Evolutionary conservation across 1,139 yeast genomes (phyloP), one percentile per base, ranked within the genome.

Genomic region (Zygosaccharomyces sapae): DNA sequence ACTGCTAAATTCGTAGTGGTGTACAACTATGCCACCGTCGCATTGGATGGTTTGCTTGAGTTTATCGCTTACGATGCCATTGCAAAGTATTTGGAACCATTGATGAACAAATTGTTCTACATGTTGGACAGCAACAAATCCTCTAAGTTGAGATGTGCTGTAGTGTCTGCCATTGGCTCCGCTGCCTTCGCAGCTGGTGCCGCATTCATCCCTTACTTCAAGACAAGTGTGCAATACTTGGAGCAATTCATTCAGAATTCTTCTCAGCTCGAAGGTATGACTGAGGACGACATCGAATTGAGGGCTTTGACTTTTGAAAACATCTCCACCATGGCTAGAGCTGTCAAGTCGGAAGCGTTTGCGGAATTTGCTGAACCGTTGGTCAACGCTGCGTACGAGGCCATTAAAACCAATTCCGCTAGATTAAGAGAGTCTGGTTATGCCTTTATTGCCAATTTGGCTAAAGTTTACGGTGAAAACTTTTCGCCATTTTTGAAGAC

Each of bases 131-230:
- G 75, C 38, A 76, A 79, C 57, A 76, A 80, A 50, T 70, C 73
- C 43, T 74, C 88, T 33, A 77, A 85, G 41, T 78, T 92, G 65
- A 87, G 86, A 72, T 77, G 92, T 43, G 86, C 95, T 46, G 86
- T 92, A 62, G 96, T 92, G 50, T 86, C 96, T 48, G 97, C 97
- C 33, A 86, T 92, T 65, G 97, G 97, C 48, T 89, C 97, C 34
- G 88, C 96, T 52, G 98, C 98, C 35, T 89, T 84, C 62, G 95
- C 98, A 47, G 82, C 96, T 45, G 96, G 97, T 68, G 83, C 83
- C 61, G 78, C 85, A 36, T 92, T 87, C 70, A 73, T 78, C 54
- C 97, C 97, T 52, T 92, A 76, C 73, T 90, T 90, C 70, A 79
- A 81, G 64, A 79, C 81, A 55, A 86, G 97, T 44, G 80, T 92